Evolutionary conservation across 1,139 yeast genomes (phyloP).

Genomic region (Suhomyces choctaworum): DNA sequence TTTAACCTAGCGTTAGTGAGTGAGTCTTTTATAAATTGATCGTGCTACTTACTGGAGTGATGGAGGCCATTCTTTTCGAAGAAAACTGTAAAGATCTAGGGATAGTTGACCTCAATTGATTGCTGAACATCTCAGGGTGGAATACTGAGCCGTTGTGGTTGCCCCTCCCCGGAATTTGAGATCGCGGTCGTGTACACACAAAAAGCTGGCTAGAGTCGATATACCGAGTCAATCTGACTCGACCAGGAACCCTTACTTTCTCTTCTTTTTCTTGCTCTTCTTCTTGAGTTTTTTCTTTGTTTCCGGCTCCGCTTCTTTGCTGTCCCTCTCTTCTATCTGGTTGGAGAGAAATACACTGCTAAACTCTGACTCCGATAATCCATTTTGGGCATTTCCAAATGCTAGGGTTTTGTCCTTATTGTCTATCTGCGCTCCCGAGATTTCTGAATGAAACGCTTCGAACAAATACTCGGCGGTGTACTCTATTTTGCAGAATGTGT

Average conservation of each 20-base stretch:
- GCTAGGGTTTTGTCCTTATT: not conserved
- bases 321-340: constrained; percentile 2
- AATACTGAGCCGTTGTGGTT: not conserved
- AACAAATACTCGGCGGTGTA: constrained; percentile 30
- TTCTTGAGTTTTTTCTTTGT: constrained; percentile 26
- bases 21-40: not conserved
- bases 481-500: constrained; percentile 34
- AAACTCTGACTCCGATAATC: constrained; percentile 21
- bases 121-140: constrained; percentile 19
- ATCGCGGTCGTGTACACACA: constrained; percentile 2
- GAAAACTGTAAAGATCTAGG: constrained; percentile 16
- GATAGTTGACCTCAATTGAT: constrained; percentile 23
- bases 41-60: constrained; percentile 20
- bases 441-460: constrained; percentile 27
- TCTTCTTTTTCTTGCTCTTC: constrained; percentile 10
- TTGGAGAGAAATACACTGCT: constrained; percentile 27
- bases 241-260: not conserved
- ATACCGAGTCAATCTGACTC: not conserved
- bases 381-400: constrained; percentile 7
- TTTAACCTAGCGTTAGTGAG: constrained; percentile 48
- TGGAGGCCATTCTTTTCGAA: constrained; percentile 20
- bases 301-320: constrained; percentile 27
- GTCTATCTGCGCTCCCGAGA: constrained; percentile 12
- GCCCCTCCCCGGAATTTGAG: constrained; percentile 3
- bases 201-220: not conserved